These are phyloP conservation scores for Scortechinia acanthostroma DNA, from an alignment of 2,329 filamentous ascomycete genomes.

Conservation along the genomic window DNA sequence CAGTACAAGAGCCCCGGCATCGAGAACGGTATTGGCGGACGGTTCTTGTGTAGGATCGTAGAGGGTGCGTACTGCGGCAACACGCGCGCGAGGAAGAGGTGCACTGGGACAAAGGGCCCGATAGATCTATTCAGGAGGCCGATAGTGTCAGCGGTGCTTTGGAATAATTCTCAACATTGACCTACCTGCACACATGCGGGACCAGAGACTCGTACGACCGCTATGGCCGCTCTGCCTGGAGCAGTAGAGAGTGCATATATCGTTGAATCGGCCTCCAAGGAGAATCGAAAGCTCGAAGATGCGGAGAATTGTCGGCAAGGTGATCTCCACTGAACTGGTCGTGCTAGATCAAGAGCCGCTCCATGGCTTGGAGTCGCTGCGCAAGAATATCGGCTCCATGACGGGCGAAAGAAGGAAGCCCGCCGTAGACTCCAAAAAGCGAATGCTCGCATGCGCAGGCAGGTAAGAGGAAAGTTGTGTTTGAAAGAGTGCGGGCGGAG, in stretches of 20 bases:
- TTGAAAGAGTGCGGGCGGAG: too few species aligned
- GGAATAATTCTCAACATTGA: neutral
- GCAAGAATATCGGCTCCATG: neutral
- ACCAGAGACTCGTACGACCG: neutral
- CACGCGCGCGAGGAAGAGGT: slow-evolving; percentile 45
- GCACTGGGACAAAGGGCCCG: slow-evolving; percentile 43
- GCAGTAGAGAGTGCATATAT: neutral
- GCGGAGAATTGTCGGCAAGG: too few species aligned
- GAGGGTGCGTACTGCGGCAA: slow-evolving; percentile 69
- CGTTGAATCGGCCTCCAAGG: neutral
- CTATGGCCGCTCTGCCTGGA: neutral
- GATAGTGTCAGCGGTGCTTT: neutral
- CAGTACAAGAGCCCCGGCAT: slow-evolving; percentile 73
- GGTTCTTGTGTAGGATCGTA: slow-evolving; percentile 41
- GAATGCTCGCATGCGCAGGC: neutral
- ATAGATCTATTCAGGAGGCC: slow-evolving; percentile 1
- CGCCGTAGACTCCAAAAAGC: neutral
- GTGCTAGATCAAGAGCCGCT: too few species aligned
- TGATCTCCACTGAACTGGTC: too few species aligned
- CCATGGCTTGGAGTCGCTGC: too few species aligned
- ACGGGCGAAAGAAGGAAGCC: neutral
- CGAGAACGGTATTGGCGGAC: slow-evolving; percentile 41
- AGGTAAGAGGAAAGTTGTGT: too few species aligned
- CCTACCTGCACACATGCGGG: neutral
- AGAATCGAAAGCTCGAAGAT: too few species aligned